Base-by-base conservation (phyloP, 2,329 filamentous ascomycete species). In the Catunica adiposa region DNA sequence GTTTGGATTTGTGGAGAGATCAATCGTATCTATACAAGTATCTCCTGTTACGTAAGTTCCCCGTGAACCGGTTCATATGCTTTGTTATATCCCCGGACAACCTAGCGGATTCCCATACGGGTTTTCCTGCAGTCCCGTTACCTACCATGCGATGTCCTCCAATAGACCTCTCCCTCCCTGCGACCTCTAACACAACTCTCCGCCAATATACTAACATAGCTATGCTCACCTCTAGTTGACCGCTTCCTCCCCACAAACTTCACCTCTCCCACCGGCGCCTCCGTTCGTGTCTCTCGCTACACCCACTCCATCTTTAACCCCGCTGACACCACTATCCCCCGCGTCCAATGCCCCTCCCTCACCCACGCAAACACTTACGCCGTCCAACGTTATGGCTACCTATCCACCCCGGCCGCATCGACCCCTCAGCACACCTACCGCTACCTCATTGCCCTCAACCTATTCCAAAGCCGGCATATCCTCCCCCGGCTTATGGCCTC, bases 381-480 rank as follows among this genome's bases (percentile, higher is more conserved):
- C n/a, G n/a, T 15, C 22, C 47, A 2, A 37, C 55, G 63, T 54
- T 65, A 68, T 31, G 55, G 59, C 0, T 38, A 61, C 20, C 60
- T 34, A 31, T 31, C 48, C 14, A 6, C 29, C 3, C 14, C 48
- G 8, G 26, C 14, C 6, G 17, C 1, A 17, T 15, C 4, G 31
- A 14, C 2, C 6, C 15, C 14, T 17, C 48, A 51, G 11, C 25
- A 55, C 17, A 58, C 59, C 37, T 60, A 64, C 14, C 62, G 64
- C 1, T 77, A 73, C 62, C 75, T 74, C 62, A 77, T 80, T 58
- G 75, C 76, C 0, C 65, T 80, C 26, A 68, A 80, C 59, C 62
- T 80, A 14, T 68, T 71, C 34, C 63, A 79, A 56, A 68, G 68
- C 53, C 61, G 68, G 1, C 48, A 62, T 0, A 60, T 79, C 2